Evolutionary conservation across 768 basidiomycete genomes (phyloP).

Genomic region (Podaxis rugospora): DNA sequence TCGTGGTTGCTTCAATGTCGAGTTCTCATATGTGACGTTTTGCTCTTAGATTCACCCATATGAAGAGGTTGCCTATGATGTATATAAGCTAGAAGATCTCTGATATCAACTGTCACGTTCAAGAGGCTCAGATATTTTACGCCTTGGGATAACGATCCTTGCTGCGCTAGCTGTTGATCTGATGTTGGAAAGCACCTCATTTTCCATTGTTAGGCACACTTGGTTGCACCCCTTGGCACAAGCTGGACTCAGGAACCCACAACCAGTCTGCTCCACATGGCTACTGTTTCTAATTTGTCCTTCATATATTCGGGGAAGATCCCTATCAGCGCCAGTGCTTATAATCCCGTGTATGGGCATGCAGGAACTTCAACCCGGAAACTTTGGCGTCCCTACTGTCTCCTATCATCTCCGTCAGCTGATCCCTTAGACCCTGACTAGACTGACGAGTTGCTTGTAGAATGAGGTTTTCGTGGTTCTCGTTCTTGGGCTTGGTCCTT

Average conservation of each 20-base stretch:
- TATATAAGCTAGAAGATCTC: constrained; percentile 44
- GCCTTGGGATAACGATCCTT: neutral
- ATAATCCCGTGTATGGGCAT: too few species aligned
- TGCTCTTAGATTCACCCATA: constrained; percentile 45
- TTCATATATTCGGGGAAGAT: neutral
- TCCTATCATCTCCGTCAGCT: neutral
- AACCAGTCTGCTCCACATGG: neutral
- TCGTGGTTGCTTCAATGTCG: neutral
- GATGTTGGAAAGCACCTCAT: neutral
- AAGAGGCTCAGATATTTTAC: neutral
- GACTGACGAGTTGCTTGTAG: neutral
- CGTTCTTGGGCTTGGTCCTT: neutral
- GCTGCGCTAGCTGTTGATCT: neutral
- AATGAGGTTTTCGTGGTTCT: neutral
- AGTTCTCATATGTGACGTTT: neutral
- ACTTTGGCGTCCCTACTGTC: too few species aligned
- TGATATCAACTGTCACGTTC: constrained; percentile 16
- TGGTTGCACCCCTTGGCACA: neutral
- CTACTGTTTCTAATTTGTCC: neutral
- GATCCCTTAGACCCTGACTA: neutral
- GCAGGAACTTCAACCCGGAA: too few species aligned
- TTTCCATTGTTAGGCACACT: neutral
- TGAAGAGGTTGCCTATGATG: constrained; percentile 55
- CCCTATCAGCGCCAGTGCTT: too few species aligned
- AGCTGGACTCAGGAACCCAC: neutral